Conservation (phyloP, 176 grass and related monocot species). For the Triticum timopheevii region DNA sequence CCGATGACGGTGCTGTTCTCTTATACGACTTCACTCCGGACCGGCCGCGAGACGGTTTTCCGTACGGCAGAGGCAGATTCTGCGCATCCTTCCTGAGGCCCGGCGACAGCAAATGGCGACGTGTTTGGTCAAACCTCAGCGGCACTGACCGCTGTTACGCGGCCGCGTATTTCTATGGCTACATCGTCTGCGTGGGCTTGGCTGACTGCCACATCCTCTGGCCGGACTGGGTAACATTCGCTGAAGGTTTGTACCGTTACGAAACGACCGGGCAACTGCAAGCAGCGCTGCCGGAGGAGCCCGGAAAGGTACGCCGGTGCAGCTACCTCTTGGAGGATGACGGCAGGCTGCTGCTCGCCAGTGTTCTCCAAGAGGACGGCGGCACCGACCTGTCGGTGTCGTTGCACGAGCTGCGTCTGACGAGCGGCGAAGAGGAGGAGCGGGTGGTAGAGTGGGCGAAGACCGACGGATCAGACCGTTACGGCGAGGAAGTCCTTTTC, state of each 20-base stretch:
- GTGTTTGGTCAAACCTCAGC: not conserved
- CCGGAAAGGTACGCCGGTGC: not conserved
- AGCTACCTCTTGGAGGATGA: not conserved
- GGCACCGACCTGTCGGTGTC: too few relatives aligned
- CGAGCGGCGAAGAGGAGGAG: too few relatives aligned
- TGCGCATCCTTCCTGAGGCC: not conserved
- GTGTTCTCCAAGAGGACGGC: too few relatives aligned
- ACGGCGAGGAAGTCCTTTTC: too few relatives aligned
- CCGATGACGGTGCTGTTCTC: not conserved
- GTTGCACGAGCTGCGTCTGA: too few relatives aligned
- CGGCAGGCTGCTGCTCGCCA: not conserved
- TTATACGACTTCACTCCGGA: not conserved
- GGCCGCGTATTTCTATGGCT: not conserved
- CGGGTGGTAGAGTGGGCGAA: too few relatives aligned
- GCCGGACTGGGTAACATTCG: not conserved
- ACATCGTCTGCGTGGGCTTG: not conserved
- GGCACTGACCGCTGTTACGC: not conserved
- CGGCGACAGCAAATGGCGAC: not conserved
- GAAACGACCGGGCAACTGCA: too few relatives aligned
- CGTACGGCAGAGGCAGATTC: not conserved
- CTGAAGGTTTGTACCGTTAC: too few relatives aligned
- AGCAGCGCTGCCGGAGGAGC: not conserved
- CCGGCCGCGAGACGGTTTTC: too few relatives aligned
- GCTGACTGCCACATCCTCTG: not conserved
- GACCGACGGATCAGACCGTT: too few relatives aligned